phyloP scores from a whole-genome alignment of 2,329 filamentous ascomycete species.

The Didymosphaeria variabile region DNA sequence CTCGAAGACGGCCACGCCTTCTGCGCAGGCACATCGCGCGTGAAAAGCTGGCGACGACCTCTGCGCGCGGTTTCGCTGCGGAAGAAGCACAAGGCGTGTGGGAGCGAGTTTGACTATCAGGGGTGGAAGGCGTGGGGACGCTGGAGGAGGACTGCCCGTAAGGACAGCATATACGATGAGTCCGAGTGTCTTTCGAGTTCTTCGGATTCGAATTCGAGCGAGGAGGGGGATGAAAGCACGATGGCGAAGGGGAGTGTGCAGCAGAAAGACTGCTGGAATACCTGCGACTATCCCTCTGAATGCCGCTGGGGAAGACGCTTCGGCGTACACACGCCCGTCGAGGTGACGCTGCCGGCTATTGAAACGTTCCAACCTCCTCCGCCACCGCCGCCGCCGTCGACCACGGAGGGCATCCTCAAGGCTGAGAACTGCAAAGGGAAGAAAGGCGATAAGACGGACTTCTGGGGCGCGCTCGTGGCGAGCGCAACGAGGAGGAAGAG shows the following conservation, averaged over 20 bases:
- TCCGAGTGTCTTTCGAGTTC: no score
- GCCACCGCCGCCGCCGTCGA: neutral
- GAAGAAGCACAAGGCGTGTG: constrained; percentile 54
- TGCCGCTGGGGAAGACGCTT: constrained; percentile 51
- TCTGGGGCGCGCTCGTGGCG: constrained; percentile 39
- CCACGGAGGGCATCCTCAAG: constrained; percentile 27
- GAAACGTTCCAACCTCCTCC: neutral
- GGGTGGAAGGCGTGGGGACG: constrained; percentile 60
- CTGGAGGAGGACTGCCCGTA: constrained; percentile 50
- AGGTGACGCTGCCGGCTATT: neutral
- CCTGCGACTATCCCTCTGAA: constrained; percentile 58
- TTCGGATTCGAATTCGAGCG: constrained; percentile 6
- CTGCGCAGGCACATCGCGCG: constrained; percentile 58
- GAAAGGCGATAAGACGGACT: constrained; percentile 26
- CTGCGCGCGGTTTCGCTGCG: constrained; percentile 7
- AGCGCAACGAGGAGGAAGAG: constrained; percentile 38
- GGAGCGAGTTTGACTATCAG: constrained; percentile 62
- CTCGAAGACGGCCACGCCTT: constrained; percentile 64
- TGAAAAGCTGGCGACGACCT: constrained; percentile 43
- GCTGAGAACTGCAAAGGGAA: constrained; percentile 21
- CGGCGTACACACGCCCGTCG: constrained; percentile 38
- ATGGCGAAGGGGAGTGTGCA: no score
- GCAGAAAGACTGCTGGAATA: constrained; percentile 53
- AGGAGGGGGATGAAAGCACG: neutral
- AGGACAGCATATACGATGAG: constrained; percentile 31